Evolutionary conservation across 2,329 filamentous ascomycete species (phyloP), one percentile per base, ranked within the genome.

Genomic region (Cladosporium sp.): DNA sequence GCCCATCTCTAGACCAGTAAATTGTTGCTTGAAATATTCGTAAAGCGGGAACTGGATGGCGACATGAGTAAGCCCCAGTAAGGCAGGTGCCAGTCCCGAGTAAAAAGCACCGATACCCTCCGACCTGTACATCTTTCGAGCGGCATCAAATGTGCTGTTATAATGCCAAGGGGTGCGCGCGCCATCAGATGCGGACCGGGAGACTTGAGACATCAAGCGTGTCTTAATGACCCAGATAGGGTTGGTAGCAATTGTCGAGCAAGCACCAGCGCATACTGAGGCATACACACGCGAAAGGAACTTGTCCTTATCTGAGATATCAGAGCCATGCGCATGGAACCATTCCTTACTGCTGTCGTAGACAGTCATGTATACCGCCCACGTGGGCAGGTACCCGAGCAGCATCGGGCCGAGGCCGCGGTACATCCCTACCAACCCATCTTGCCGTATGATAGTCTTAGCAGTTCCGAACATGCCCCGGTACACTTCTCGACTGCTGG

Each of bases 141-240:
- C 91, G 3, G 93, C 93, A 72, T 98, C 93, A 50, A 90, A 74
- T 1, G 93, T 97, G 54, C 85, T 89, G 59, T 78, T 82, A 71
- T 98, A 98, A 67, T 96, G 87, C 89, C 91, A 97, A 31, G 85
- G 85, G n/a, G 83, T 79, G 52, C 83, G 79, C 48, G 82, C 73
- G 52, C 72, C 71, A 64, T 72, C 76, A 32, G 72, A 77, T 58
- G 79, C 75, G 56, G 74, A 77, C 35, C 76, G 70, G 59, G 81
- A 84, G 18, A 84, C 86, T 74, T 97, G 93, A 35, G 93, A 95
- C 93, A 97, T 97, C 62, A 98, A 81, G 60, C 93, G 81, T 45
- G 93, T 98, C 73, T 98, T 98, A 74, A 98, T 95, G 35, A 98
- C 93, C 93, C 93, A 98, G 56, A 98, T 98, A 1, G 93, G 93